Base-by-base conservation (phyloP, 2,329 filamentous ascomycete genomes). In the Pestalotiopsis fici region DNA sequence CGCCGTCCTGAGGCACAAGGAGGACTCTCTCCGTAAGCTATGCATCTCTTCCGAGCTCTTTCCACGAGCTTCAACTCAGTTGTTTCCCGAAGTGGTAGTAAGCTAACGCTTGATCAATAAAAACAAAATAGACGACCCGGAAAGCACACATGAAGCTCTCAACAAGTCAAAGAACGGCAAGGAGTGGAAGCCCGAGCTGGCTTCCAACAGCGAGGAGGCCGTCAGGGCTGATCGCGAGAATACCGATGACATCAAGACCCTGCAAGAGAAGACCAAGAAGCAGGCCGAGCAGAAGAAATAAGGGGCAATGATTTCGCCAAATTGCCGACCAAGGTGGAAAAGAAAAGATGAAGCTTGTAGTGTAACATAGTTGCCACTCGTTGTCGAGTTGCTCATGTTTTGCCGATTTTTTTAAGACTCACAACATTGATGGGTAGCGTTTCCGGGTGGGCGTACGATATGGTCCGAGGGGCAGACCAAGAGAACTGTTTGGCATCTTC, bases 131-230 rank as follows among this genome's bases (percentile, higher is more conserved):
- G 63, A 65, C 18, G 37, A 65, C 50, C 23, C 50, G 13, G 23
- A 50, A 18, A 21, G n/a, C 57, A 23, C 18, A 25, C 39, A 60
- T 2, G 75, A 90, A 69, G 86, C 84, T 27, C 80, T 91, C 56
- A 68, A 85, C 70, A 94, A 95, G 83, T 87, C 93, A 68, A 88
- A 91, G 78, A 80, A 86, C 50, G 93, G 92, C 69, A 86, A 88
- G 77, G 90, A 93, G 76, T 96, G 93, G 93, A 91, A 92, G 81
- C 85, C 91, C 25, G 90, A 91, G 77, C 84, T 97, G 62, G 93
- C 93, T 3, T 92, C 90, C 62, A 89, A 93, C 79, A 93, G 91
- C 79, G 93, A 97, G 83, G 92, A 93, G 78, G 88, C 88, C 73
- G 85, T 96, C 79, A 90, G 88, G 82, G 91, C 89, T 54, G 92